Evolutionary conservation across 1,139 yeast genomes (phyloP).

Genomic region (Magnusiomyces suaveolens): DNA sequence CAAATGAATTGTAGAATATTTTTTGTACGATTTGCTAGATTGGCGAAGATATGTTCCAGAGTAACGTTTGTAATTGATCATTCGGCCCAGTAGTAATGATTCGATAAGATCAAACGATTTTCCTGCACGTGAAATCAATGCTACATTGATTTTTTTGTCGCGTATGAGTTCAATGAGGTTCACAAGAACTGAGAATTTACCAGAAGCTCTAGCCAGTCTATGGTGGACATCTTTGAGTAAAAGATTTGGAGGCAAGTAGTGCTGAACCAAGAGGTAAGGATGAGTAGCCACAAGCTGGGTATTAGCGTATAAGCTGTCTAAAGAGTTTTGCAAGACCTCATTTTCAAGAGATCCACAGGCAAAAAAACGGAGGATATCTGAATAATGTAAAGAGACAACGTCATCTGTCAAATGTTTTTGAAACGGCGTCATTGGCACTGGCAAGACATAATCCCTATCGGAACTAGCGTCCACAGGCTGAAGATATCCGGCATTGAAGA

Average conservation of each 20-base stretch:
- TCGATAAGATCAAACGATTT: conserved; percentile 68
- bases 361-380: conserved; percentile 80
- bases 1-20: conserved; percentile 27
- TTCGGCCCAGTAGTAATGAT: conserved; percentile 61
- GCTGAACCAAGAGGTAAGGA: conserved; percentile 76
- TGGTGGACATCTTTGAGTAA: conserved; percentile 68
- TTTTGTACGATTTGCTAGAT: conserved; percentile 16
- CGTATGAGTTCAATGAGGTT: conserved; percentile 39
- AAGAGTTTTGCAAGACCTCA: conserved; percentile 42
- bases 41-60: conserved; percentile 40
- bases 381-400: conserved; percentile 79
- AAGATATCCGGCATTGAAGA: conserved; percentile 13
- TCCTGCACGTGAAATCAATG: conserved; percentile 47
- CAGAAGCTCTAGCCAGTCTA: conserved; percentile 71
- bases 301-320: conserved; percentile 64
- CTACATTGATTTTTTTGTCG: conserved; percentile 39
- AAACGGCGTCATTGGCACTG: conserved; percentile 80
- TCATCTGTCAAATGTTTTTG: conserved; percentile 91
- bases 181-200: conserved; percentile 65
- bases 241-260: conserved; percentile 76
- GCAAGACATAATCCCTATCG: conserved; percentile 53
- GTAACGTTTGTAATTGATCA: conserved; percentile 56
- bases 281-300: conserved; percentile 77
- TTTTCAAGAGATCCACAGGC: conserved; percentile 43
- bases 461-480: neutral